Base-by-base conservation (phyloP, 495 filamentous ascomycete genomes). In the Penicillium antarcticum region DNA sequence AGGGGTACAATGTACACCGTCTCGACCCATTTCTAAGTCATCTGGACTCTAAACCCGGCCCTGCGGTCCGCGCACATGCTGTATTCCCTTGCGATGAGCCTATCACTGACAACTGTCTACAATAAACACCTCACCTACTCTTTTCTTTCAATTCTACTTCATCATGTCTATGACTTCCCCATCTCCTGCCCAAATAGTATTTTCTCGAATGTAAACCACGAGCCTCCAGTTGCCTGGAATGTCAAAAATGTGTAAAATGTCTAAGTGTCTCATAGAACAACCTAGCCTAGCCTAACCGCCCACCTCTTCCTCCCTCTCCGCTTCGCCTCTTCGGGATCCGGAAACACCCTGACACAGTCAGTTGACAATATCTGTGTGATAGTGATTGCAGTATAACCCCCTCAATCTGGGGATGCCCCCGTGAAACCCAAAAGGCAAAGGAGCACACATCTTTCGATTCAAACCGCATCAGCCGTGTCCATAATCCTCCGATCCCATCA, bases 401-500 rank as follows among this genome's bases (percentile, higher is more conserved):
- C 19, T 19, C 39, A 32, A 24, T 33, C 49, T 45, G 23, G 18
- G 51, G 32, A 9, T 26, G 13, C 26, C 7, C n/a, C 51, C 42
- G 23, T 26, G n/a, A 21, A 23, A 37, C 21, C 18, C 38, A 29
- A 18, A 26, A 37, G n/a, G 19, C 12, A 14, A 35, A n/a, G 5
- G 29, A 34, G 9, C 8, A 17, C 16, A 26, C 11, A 6, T 19
- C 48, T 61, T 61, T 56, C 51, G 42, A 61, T 61, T 47, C 14
- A n/a, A 42, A 61, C 61, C 39, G 44, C 24, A 40, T 40, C 41
- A 47, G 35, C 53, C 37, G 48, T 32, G 34, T 36, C 48, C 53
- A 43, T 57, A 58, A 64, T 56, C 58, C 61, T 64, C 61, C 61
- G 61, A 48, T 58, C 46, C 52, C 50, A 64, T 47, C 50, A 57